A percentile compares a stretch with the other conserved stretches of the same genome.
Evolutionary conservation across 139 green algal genomes (phyloP).

Genomic region (Astrephomene gubernaculifera): DNA sequence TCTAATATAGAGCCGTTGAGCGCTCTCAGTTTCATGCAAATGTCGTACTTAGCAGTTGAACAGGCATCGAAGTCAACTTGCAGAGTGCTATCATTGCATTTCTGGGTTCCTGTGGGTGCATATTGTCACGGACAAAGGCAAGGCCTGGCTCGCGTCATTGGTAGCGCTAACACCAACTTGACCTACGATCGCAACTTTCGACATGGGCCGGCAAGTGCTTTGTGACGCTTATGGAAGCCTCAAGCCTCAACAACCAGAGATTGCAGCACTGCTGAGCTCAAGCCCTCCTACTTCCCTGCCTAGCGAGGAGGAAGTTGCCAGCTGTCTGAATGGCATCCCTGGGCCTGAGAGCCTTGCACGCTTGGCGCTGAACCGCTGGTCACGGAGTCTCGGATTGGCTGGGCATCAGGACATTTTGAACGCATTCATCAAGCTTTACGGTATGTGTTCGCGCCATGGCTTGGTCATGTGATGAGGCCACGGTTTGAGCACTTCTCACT

Average conservation of each 20-base stretch:
- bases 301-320: neutral
- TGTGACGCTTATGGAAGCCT: slow-evolving; percentile 23
- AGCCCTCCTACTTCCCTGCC: neutral
- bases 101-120: too few relatives aligned
- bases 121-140: too few relatives aligned
- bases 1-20: too few relatives aligned
- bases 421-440: slow-evolving; percentile 23
- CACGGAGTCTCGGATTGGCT: neutral
- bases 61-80: too few relatives aligned
- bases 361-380: slow-evolving; percentile 22
- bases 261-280: slow-evolving; percentile 14
- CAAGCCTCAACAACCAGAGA: slow-evolving; percentile 27
- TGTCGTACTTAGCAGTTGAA: too few relatives aligned
- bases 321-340: slow-evolving; percentile 4
- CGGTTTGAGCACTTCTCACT: neutral
- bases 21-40: too few relatives aligned
- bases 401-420: slow-evolving; percentile 35
- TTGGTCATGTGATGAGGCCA: too few relatives aligned
- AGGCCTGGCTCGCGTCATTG: too few relatives aligned
- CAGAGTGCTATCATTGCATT: too few relatives aligned
- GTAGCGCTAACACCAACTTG: too few relatives aligned
- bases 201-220: slow-evolving; percentile 10
- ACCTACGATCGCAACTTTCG: slow-evolving; percentile 21
- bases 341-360: slow-evolving; percentile 10
- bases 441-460: neutral